Base-by-base conservation (phyloP, 208 protist genomes). In the Leishmania lainsoni region DNA sequence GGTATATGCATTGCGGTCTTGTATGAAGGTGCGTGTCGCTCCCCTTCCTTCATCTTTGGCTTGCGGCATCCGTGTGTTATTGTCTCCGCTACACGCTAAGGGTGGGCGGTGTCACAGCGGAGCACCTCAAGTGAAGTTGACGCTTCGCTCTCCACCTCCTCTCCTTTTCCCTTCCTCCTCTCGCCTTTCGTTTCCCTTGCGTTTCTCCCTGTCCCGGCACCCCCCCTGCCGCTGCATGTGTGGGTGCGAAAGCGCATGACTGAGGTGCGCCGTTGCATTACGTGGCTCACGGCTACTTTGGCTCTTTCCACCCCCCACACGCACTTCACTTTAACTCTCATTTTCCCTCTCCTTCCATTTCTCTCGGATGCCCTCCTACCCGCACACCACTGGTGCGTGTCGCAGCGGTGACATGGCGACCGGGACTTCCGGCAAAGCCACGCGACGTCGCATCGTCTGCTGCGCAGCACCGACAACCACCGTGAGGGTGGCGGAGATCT, bases 381-480 rank as follows among this genome's bases (percentile, higher is more conserved):
- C 6, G 9, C 16, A 20, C 32, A 6, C 29, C n/a, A 42, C 20
- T n/a, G 12, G 71, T 3, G 22, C 14, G 29, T 32, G 5, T 29
- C 4, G 71, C 51, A 12, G 49, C 71, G 71, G n/a, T 59, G 48
- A 22, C 52, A 61, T 10, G 54, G 32, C 0, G 4, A 8, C 29
- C 54, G 32, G 5, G 5, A 12, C 10, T n/a, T 29, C 65, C 26
- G 5, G 6, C 51, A 79, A 48, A 26, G 8, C 2, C 5, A 39
- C 58, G 32, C 81, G 76, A 32, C 65, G 86, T 10, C 61, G 79
- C 22, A 59, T 83, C 1, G 45, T 84, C 26, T 69, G 75, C 56
- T 87, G 84, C 72, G 68, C 69, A 0, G 77, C 59, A 1, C 72
- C 73, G 4, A 69, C 76, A 9, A 73, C 77, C 20, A 69, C 75